Base-by-base conservation (phyloP, 2,329 filamentous ascomycete species). In the Phialophora macrospora region DNA sequence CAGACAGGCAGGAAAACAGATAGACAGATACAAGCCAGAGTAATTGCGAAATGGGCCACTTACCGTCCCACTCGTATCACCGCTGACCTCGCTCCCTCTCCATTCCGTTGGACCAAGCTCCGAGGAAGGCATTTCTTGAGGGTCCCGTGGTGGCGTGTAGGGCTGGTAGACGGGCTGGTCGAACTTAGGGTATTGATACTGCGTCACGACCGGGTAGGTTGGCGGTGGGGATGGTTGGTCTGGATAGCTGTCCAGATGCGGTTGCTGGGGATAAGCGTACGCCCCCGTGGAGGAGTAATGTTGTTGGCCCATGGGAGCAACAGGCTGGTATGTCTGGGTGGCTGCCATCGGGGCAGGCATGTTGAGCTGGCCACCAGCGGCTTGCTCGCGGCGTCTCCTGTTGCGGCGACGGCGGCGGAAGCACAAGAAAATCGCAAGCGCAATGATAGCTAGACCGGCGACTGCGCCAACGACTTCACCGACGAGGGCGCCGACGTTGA, bases 381-480 rank as follows among this genome's bases (percentile, higher is more conserved):
- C 38, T 17, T 49, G 17, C 7, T 41, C 17, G 17, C n/a, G 60
- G 51, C 4, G 26, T 20, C 17, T 28, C n/a, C 26, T 55, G 52
- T 55, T 55, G 22, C 52, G 52, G 28, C 52, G 52, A 51, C 48
- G 48, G 24, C 52, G 52, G 12, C 52, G 52, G 24, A n/a, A 55
- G 28, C 52, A 62, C n/a, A 63, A 60, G 28, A 57, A 58, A 11
- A 60, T 34, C 17, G 32, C 58, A 7, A 66, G 24, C 4, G 28
- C n/a, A 12, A 66, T 52, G 38, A 64, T 46, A 24, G 48, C 32
- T 38, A 65, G n/a, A 9, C 55, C 52, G n/a, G 24, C 54, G 38
- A 68, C 49, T 3, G 60, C 68, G 9, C 70, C 70, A 3, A 71
- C 62, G 28, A 72, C 68, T 34, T 68, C 69, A 4, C 70, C 70